Evolutionary conservation across 139 green algal genomes (phyloP), one percentile per base, ranked within the genome.

Genomic region (Tetradesmus obliquus): DNA sequence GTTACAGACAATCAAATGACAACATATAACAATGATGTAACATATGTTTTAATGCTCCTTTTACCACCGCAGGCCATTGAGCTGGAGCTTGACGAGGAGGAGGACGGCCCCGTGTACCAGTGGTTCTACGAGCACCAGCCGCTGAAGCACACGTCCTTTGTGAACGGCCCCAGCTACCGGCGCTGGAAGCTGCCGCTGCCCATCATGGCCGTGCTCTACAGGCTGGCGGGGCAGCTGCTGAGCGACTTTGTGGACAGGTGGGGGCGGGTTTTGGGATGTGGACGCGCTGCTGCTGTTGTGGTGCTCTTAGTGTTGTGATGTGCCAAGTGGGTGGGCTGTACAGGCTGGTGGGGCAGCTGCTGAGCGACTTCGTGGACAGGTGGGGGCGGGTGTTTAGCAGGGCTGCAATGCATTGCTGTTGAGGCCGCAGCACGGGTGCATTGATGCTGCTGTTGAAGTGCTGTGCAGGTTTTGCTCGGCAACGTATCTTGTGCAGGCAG

Each of bases 101-200:
- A 99, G 89, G 93, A 95, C 72, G 91, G 87, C 32, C 82, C 93
- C 9, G 93, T 95, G 55, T 95, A 92, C 32, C 95, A 98, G 60
- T 99, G 92, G 98, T 97, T 99, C 45, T 99, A 99, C 91, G 98
- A 99, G 76, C 95, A 98, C 95, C 97, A 97, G 91, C 97, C 98
- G 20, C 96, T 99, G 82, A 92, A 96, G 85, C 97, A 98, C 95
- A 98, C 96, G 72, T 8, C 20, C 55, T 97, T 97, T 82, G 97
- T 99, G 19, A 99, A 99, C 86, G 98, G 98, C n/a, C 96, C 98
- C 53, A 97, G 93, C 83, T 99, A 99, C 95, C 94, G 95, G 74
- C 96, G 95, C 60, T 99, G 98, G 98, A 96, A 97, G 94, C 96
- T 99, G 86, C 97, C 97, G 15, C 95, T 99, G 88, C 98, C 98